phyloP scores from a whole-genome alignment of 2,329 filamentous ascomycete genomes.

The Stemphylium beticola region DNA sequence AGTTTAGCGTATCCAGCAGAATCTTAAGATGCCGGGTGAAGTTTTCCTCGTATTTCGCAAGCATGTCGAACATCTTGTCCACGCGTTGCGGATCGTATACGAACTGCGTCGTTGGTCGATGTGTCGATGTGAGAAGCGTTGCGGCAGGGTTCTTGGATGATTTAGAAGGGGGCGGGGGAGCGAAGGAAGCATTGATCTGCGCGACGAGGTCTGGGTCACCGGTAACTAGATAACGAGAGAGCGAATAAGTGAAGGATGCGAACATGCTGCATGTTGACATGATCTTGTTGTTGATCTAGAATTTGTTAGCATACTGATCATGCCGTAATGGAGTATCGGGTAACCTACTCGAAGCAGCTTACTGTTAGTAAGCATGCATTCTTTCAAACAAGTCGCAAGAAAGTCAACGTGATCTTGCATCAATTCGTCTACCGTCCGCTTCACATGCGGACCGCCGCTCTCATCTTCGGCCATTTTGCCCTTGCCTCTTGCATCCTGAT shows the following conservation, averaged over 20 bases:
- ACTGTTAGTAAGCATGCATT: slow-evolving; percentile 98
- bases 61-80: slow-evolving; percentile 81
- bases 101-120: slow-evolving; percentile 42
- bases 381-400: slow-evolving; percentile 94
- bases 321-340: neutral
- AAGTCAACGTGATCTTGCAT: slow-evolving; percentile 99
- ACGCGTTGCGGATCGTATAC: slow-evolving; percentile 67
- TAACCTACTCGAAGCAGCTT: slow-evolving; percentile 81
- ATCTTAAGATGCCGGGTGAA: slow-evolving; percentile 94
- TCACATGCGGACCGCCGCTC: slow-evolving; percentile 54
- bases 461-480: slow-evolving; percentile 38
- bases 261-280: slow-evolving; percentile 97
- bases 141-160: slow-evolving; percentile 18
- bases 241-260: slow-evolving; percentile 84
- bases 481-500: slow-evolving; percentile 56
- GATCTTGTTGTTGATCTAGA: slow-evolving; percentile 92
- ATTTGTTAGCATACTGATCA: slow-evolving; percentile 5
- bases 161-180: slow-evolving; percentile 18
- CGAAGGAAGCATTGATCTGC: slow-evolving; percentile 62
- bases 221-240: slow-evolving; percentile 83
- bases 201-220: slow-evolving; percentile 78
- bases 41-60: slow-evolving; percentile 90
- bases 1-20: slow-evolving; percentile 90
- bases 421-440: slow-evolving; percentile 89
- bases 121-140: slow-evolving; percentile 16